Percentiles rank a stretch among this genome's conserved stretches.
Evolutionary conservation across 163 green algal species (phyloP).

Genomic region (Chloromonas sp.): DNA sequence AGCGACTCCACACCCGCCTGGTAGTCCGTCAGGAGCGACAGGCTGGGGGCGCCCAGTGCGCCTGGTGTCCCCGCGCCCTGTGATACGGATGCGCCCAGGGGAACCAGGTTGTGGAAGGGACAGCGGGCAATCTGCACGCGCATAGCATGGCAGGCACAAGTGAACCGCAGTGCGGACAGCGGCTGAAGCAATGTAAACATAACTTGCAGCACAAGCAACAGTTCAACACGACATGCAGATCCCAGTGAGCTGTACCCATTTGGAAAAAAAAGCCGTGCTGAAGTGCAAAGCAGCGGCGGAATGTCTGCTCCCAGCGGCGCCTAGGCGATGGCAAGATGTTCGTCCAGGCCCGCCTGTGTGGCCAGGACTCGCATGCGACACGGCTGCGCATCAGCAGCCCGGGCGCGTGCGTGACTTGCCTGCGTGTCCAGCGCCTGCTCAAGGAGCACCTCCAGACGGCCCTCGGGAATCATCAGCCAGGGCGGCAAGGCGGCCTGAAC

Average conservation of each 20-base stretch:
- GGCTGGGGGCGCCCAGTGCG: background rate
- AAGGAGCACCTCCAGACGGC: conserved; percentile 72
- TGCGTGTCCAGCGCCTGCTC: conserved; percentile 61
- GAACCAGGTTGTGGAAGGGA: conserved; percentile 61
- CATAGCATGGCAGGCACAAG: background rate
- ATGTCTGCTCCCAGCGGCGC: too few relatives aligned
- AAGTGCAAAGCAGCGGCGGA: too few relatives aligned
- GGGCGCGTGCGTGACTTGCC: background rate
- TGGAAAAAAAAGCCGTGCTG: too few relatives aligned
- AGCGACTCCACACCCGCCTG: conserved; percentile 54
- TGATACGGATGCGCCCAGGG: background rate
- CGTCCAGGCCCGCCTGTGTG: background rate
- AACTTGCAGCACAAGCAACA: too few relatives aligned
- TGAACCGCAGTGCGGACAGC: background rate
- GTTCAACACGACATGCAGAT: too few relatives aligned
- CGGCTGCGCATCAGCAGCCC: background rate
- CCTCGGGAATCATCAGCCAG: conserved; percentile 69
- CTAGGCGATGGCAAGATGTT: too few relatives aligned
- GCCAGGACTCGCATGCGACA: background rate
- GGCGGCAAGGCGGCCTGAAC: conserved; percentile 43
- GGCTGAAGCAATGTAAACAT: too few relatives aligned
- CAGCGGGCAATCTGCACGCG: conserved; percentile 51
- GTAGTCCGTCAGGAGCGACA: conserved; percentile 68
- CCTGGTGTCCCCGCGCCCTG: too few relatives aligned
- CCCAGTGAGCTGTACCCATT: too few relatives aligned